phyloP scores from a whole-genome alignment of 371 early-diverging fungal genomes.

The Mortierella sp. region DNA sequence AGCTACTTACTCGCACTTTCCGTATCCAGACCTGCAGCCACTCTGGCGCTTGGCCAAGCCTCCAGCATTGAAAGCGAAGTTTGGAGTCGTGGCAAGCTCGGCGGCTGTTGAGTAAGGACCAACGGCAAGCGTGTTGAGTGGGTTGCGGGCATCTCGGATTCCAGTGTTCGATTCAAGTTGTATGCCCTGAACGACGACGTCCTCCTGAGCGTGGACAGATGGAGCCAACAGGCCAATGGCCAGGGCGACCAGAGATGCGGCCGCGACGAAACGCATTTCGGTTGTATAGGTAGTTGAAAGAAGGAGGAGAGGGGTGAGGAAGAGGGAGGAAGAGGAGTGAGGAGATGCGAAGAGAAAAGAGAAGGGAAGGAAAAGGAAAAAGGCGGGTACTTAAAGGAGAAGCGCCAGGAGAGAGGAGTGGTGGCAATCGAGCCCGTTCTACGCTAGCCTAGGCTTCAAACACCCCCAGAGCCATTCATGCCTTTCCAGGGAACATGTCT shows the following conservation, averaged over 20 bases:
- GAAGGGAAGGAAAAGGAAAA: background rate
- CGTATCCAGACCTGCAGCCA: conserved; percentile 11
- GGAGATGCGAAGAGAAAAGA: background rate
- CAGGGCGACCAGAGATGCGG: conserved; percentile 14
- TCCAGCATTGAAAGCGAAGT: background rate
- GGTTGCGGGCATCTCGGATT: background rate
- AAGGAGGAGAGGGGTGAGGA: background rate
- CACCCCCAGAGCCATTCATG: too few relatives aligned
- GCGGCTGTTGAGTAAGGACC: conserved; percentile 20
- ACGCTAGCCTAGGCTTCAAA: too few relatives aligned
- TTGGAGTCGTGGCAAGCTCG: background rate
- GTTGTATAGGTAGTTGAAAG: background rate
- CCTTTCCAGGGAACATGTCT: too few relatives aligned
- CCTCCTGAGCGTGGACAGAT: conserved; percentile 11
- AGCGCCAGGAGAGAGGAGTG: background rate
- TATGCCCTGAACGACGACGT: too few relatives aligned
- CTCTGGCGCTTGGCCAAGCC: conserved; percentile 1
- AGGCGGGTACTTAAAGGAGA: background rate
- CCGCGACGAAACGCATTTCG: conserved; percentile 21
- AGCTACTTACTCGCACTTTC: conserved; percentile 9
- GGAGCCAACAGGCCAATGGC: conserved; percentile 11
- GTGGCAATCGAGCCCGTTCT: too few relatives aligned
- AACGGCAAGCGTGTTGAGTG: conserved; percentile 11
- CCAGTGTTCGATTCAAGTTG: background rate
- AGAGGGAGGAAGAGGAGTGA: background rate